Conservation (phyloP, 305 asterid genomes). For the Rubia peregrina region DNA sequence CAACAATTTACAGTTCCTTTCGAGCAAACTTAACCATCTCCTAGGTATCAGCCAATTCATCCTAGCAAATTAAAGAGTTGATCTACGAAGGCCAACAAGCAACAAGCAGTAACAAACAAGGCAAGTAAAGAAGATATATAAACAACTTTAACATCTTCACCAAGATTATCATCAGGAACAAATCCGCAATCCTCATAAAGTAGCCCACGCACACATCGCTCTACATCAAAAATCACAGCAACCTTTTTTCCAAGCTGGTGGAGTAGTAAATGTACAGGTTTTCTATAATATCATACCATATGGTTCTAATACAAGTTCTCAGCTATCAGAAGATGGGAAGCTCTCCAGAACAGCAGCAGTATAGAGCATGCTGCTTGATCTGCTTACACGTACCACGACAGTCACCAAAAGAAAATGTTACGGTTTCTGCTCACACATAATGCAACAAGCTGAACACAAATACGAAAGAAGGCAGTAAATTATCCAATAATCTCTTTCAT, state of each 20-base stretch:
- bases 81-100: neutral
- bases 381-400: slow-evolving; percentile 18
- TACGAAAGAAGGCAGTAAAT: neutral
- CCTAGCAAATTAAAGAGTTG: neutral
- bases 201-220: slow-evolving; percentile 11
- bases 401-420: slow-evolving; percentile 23
- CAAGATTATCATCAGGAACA: slow-evolving; percentile 10
- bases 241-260: neutral
- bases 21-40: slow-evolving; percentile 12
- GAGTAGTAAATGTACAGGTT: neutral
- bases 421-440: slow-evolving; percentile 17
- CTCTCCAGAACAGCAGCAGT: neutral
- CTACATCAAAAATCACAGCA: slow-evolving; percentile 3
- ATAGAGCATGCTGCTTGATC: neutral
- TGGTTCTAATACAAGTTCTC: neutral
- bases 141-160: slow-evolving; percentile 17
- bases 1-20: too few species aligned
- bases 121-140: neutral
- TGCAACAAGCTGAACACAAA: neutral
- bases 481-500: neutral
- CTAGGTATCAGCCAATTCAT: slow-evolving; percentile 12
- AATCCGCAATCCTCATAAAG: neutral
- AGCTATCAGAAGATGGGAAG: neutral
- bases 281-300: neutral
- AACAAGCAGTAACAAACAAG: neutral